Base-by-base conservation (phyloP, 2,329 filamentous ascomycete species). In the Scedosporium aurantiacum region DNA sequence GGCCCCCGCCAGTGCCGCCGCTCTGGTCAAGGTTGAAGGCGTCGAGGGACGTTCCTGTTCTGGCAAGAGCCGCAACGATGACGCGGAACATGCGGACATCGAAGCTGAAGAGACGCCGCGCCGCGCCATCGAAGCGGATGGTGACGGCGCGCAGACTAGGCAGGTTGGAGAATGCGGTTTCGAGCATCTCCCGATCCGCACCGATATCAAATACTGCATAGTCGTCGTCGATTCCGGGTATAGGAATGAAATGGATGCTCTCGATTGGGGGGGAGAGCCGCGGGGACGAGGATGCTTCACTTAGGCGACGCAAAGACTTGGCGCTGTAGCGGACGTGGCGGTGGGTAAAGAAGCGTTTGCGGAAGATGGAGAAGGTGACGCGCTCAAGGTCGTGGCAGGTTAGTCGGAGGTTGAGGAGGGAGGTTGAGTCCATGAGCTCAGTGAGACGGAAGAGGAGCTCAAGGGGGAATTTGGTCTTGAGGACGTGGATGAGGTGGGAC, bases 371-470 rank as follows among this genome's bases (percentile, higher is more conserved):
- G 23, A 56, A 37, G 18, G 57, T 52, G 23, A 41, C 52, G 23
- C 37, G 18, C 40, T 61, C 60, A n/a, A 57, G 52, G 18, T 57
- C 52, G 37, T 52, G 60, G 41, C 60, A 57, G 25, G 40, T 16
- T 12, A 47, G 21, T 18, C 60, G 50, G 32, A 61, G 16, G 18
- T 45, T 23, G 23, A 28, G 41, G 16, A 61, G 23, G 4, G 52
- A 16, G 52, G 6, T 6, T 23, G 28, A 8, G 18, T 61, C 60
- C 23, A 57, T 37, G 23, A 45, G 45, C 5, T 56, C 54, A 4
- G 52, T 50, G 12, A 61, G 23, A 27, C 52, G 60, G 10, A 61
- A 37, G 60, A 61, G 45, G 32, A 61, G 60, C 41, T 61, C 60
- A 7, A 61, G 7, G 23, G 60, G 60, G 40, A 61, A 40, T 18